Conservation (phyloP, 2,329 filamentous ascomycete genomes). For the Xylaria sp. region DNA sequence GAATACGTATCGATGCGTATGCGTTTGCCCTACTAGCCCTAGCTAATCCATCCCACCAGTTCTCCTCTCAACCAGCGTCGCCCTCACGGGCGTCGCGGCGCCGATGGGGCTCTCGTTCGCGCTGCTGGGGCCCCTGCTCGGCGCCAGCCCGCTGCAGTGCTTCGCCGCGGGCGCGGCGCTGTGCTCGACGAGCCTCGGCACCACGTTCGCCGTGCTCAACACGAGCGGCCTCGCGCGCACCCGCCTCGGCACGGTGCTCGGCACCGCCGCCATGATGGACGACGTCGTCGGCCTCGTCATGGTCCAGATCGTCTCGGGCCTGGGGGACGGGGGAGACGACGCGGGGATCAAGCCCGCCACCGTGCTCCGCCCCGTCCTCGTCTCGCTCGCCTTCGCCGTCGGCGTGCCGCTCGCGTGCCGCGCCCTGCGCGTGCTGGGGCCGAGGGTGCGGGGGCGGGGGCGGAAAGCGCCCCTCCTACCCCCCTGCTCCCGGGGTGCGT, state of each 20-base stretch:
- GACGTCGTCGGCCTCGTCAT: constrained; percentile 78
- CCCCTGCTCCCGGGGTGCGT: no score
- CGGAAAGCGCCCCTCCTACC: no score
- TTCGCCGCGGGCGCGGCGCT: constrained; percentile 38
- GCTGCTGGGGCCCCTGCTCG: constrained; percentile 51
- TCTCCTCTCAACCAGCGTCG: constrained; percentile 66
- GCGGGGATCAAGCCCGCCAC: constrained; percentile 35
- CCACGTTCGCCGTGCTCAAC: constrained; percentile 58
- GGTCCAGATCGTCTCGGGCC: constrained; percentile 72
- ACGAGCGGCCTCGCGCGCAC: constrained; percentile 47
- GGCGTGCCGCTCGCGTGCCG: constrained; percentile 50
- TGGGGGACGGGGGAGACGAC: constrained; percentile 46
- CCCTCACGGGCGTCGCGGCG: constrained; percentile 63
- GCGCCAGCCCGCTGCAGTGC: constrained; percentile 60
- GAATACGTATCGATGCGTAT: no score
- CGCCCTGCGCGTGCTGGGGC: constrained; percentile 47
- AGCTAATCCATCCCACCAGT: no score
- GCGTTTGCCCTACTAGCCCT: no score
- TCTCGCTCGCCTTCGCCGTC: constrained; percentile 55
- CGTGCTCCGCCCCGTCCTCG: constrained; percentile 49
- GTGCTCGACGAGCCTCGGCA: constrained; percentile 41
- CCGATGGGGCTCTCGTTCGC: constrained; percentile 69
- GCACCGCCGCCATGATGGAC: constrained; percentile 78
- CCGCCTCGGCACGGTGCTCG: constrained; percentile 63
- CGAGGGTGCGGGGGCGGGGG: constrained; percentile 43